A percentile compares a stretch with the other conserved stretches of the same genome.
Evolutionary conservation across 2,329 filamentous ascomycete species (phyloP).

Genomic region (Periconia macrospinosa): DNA sequence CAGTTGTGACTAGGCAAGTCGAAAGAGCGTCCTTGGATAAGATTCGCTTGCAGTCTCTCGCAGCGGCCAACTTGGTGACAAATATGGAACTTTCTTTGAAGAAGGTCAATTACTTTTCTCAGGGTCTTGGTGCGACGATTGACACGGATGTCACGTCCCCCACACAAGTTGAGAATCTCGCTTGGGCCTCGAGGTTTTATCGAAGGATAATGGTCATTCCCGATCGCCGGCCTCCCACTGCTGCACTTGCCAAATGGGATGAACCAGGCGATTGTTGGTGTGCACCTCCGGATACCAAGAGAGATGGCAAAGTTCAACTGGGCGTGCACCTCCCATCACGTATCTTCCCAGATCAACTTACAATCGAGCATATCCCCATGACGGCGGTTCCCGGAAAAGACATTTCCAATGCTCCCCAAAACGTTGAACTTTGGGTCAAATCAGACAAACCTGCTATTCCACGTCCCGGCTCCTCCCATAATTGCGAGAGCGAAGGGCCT

Average conservation of each 20-base stretch:
- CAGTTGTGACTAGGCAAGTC: constrained; percentile 22
- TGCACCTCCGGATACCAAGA: constrained; percentile 52
- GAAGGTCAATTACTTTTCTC: constrained; percentile 72
- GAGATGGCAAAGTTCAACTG: constrained; percentile 64
- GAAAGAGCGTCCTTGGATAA: constrained; percentile 35
- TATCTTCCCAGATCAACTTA: constrained; percentile 44
- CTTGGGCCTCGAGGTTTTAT: constrained; percentile 4
- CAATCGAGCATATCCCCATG: constrained; percentile 51
- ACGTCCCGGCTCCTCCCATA: constrained; percentile 18
- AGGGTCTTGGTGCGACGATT: constrained; percentile 66
- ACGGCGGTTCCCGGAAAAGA: constrained; percentile 39
- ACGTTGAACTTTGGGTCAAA: constrained; percentile 51
- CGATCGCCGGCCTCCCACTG: constrained; percentile 46
- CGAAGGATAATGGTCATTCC: constrained; percentile 18
- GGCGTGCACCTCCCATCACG: constrained; percentile 53
- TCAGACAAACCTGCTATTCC: constrained; percentile 26
- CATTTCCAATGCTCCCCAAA: constrained; percentile 44
- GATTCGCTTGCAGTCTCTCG: constrained; percentile 33
- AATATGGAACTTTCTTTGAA: constrained; percentile 37
- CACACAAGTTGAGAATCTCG: constrained; percentile 27
- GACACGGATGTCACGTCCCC: constrained; percentile 64
- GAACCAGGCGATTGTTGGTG: constrained; percentile 91
- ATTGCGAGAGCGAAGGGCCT: constrained; percentile 13
- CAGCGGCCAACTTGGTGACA: constrained; percentile 31
- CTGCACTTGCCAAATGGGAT: constrained; percentile 70